These are phyloP conservation scores for Daldinia loculata DNA, from an alignment of 495 filamentous ascomycete genomes.

Conservation along the genomic window DNA sequence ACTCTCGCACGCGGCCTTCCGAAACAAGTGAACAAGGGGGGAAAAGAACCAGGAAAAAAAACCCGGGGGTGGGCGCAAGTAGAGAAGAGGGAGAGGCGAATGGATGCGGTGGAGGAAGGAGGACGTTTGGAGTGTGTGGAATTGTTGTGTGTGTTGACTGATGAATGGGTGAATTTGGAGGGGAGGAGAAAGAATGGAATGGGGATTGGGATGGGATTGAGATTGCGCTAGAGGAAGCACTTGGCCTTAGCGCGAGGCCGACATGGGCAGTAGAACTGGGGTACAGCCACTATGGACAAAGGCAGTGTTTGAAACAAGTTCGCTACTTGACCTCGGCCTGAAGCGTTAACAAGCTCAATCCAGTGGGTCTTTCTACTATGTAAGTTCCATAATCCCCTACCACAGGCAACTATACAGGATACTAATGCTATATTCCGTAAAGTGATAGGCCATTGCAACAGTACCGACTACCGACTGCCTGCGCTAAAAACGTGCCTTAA, in stretches of 20 bases:
- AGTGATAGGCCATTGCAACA: background rate
- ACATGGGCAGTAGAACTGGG: constrained; percentile 40
- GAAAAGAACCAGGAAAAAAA: constrained; percentile 9
- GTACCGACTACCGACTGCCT: background rate
- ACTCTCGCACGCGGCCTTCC: constrained; percentile 31
- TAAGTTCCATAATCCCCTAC: constrained; percentile 19
- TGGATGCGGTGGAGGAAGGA: constrained; percentile 34
- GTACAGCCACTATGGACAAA: constrained; percentile 44
- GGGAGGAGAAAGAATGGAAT: constrained; percentile 30
- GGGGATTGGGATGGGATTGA: constrained; percentile 39
- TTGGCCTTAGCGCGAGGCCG: constrained; percentile 33
- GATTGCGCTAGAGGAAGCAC: constrained; percentile 40
- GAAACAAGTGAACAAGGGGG: constrained; percentile 37
- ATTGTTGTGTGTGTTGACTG: constrained; percentile 46
- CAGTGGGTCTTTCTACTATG: constrained; percentile 21
- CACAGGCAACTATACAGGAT: background rate
- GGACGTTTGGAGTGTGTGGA: constrained; percentile 29
- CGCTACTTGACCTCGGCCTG: constrained; percentile 40
- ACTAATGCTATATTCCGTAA: background rate
- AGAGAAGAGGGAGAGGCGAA: constrained; percentile 35
- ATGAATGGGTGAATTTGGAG: constrained; percentile 42
- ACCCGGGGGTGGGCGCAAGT: constrained; percentile 26
- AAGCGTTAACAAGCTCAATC: constrained; percentile 34
- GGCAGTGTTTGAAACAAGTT: constrained; percentile 44
- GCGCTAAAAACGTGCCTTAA: constrained; percentile 1